A percentile compares a stretch with the other conserved stretches of the same genome.
Conservation (phyloP, 208 protist species). For the Acanthamoeba culbertsoni region DNA sequence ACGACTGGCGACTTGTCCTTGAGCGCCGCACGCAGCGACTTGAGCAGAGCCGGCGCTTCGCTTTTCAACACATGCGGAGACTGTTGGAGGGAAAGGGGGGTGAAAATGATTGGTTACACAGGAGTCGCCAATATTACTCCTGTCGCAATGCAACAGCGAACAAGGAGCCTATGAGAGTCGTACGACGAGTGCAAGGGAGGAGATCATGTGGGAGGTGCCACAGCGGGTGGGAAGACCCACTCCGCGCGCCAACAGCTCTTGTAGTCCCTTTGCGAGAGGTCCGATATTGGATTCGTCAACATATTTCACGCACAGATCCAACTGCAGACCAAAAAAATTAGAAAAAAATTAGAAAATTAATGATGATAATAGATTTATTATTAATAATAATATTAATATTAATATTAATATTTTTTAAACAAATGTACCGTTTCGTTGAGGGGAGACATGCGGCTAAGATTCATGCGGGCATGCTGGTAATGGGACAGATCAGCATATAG, state of each 20-base stretch:
- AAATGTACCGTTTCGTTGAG: constrained; percentile 68
- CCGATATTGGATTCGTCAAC: constrained; percentile 65
- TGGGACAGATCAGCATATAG: background rate
- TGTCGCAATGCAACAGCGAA: background rate
- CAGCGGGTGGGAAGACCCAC: constrained; percentile 71
- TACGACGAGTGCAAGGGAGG: constrained; percentile 22
- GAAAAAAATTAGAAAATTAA: background rate
- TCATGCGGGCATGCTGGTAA: constrained; percentile 58
- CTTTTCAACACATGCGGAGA: constrained; percentile 15
- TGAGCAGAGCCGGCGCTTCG: constrained; percentile 29
- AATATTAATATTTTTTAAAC: background rate
- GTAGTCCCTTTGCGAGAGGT: constrained; percentile 38
- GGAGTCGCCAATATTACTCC: too few relatives aligned
- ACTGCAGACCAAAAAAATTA: background rate
- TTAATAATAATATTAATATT: too few relatives aligned
- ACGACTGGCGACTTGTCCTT: constrained; percentile 63
- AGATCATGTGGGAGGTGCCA: constrained; percentile 67
- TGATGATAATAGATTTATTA: too few relatives aligned
- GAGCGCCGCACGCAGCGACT: constrained; percentile 22
- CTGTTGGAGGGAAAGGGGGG: background rate
- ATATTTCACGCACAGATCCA: constrained; percentile 67
- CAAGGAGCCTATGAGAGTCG: background rate
- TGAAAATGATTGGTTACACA: background rate
- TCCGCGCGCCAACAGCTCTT: constrained; percentile 64
- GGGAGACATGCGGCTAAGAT: constrained; percentile 61